Conservation (phyloP, 2,329 filamentous ascomycete genomes). For the Hyphodiscus sp. region DNA sequence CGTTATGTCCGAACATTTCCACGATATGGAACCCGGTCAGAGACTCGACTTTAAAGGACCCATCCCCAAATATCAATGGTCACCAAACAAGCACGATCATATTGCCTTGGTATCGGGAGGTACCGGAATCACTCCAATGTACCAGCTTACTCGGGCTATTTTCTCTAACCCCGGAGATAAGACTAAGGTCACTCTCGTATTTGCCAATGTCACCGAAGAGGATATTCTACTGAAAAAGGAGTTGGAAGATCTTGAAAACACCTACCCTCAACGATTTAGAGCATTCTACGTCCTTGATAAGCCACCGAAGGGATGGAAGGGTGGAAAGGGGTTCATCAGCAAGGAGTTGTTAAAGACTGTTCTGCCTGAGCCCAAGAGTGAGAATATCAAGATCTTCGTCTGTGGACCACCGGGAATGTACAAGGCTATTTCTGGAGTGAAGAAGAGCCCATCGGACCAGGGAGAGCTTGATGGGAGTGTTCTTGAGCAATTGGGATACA, state of each 20-base stretch:
- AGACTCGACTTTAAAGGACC: conserved; percentile 89
- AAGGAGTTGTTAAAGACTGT: conserved; percentile 95
- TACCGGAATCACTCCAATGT: conserved; percentile 98
- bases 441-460: conserved; percentile 91
- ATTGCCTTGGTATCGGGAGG: conserved; percentile 85
- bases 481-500: conserved; percentile 78
- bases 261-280: conserved; percentile 88
- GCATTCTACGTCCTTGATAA: conserved; percentile 93
- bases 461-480: conserved; percentile 72
- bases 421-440: conserved; percentile 83
- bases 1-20: conserved; percentile 85
- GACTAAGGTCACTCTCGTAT: conserved; percentile 95
- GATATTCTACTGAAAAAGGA: conserved; percentile 90
- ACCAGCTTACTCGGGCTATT: conserved; percentile 83
- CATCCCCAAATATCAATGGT: conserved; percentile 87
- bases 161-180: conserved; percentile 95
- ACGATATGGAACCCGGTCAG: conserved; percentile 76
- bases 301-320: conserved; percentile 68
- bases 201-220: conserved; percentile 81
- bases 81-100: conserved; percentile 87
- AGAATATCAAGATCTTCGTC: conserved; percentile 94
- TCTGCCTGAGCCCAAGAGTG: conserved; percentile 82
- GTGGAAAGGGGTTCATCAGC: conserved; percentile 72
- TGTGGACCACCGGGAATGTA: conserved; percentile 91
- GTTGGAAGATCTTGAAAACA: conserved; percentile 83